Evolutionary conservation across 139 green algal genomes (phyloP).

Genomic region (Ostreobium quekettii): DNA sequence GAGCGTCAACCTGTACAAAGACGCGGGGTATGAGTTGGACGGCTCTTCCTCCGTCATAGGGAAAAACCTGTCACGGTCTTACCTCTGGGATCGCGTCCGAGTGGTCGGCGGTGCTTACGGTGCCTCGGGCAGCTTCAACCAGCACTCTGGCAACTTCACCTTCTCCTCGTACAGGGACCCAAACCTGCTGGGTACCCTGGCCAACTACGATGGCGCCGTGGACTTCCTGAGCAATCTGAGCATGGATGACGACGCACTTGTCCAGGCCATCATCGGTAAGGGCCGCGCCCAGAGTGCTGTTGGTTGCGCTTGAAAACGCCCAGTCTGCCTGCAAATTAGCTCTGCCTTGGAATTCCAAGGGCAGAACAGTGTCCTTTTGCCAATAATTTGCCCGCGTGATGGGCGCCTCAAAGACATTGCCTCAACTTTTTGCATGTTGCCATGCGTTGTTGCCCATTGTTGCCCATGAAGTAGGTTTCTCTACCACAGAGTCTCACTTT

Average conservation of each 20-base stretch:
- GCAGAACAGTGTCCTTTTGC: too few species aligned
- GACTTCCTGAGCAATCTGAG: conserved; percentile 75
- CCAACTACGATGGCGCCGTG: conserved; percentile 73
- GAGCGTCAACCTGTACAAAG: conserved; percentile 87
- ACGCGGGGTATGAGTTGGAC: conserved; percentile 84
- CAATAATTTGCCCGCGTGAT: too few species aligned
- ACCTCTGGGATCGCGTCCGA: conserved; percentile 95
- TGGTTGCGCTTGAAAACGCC: too few species aligned
- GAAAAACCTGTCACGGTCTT: conserved; percentile 92
- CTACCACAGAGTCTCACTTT: too few species aligned
- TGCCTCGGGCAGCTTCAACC: conserved; percentile 96
- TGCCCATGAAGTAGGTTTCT: too few species aligned
- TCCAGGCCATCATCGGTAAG: conserved; percentile 90
- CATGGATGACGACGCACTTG: conserved; percentile 75
- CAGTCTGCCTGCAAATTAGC: too few species aligned
- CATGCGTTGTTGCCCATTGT: too few species aligned
- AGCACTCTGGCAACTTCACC: conserved; percentile 82
- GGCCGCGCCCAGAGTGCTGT: too few species aligned
- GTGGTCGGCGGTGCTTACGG: conserved; percentile 94
- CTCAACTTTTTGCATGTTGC: too few species aligned
- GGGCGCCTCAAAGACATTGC: too few species aligned
- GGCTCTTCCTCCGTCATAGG: conserved; percentile 88
- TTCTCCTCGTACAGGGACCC: conserved; percentile 92
- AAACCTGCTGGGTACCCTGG: conserved; percentile 90
- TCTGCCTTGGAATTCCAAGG: too few species aligned